A percentile compares a stretch with the other conserved stretches of the same genome.
Evolutionary conservation across 108 stramenopile species (phyloP).

Genomic region (Stephanodiscus triporus): DNA sequence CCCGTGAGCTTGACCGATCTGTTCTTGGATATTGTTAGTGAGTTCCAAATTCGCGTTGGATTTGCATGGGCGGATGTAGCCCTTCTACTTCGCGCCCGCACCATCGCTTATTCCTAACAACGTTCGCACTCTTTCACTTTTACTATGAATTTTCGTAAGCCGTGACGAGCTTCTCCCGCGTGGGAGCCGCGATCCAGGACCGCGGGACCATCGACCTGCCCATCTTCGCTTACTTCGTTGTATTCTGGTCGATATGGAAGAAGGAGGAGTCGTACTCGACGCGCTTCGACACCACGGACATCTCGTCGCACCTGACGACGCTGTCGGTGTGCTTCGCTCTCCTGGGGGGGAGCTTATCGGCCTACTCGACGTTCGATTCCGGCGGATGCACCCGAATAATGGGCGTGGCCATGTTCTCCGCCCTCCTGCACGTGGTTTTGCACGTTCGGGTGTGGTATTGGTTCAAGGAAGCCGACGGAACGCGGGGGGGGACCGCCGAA

Average conservation of each 20-base stretch:
- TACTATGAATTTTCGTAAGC: too few relatives aligned
- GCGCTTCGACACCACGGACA: constrained; percentile 81
- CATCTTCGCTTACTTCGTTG: constrained; percentile 74
- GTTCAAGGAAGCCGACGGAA: constrained; percentile 44
- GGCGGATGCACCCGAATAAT: constrained; percentile 72
- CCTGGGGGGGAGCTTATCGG: constrained; percentile 69
- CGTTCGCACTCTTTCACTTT: not conserved
- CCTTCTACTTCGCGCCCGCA: too few relatives aligned
- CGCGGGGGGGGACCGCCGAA: not conserved
- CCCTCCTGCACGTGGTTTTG: constrained; percentile 61
- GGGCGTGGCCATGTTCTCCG: constrained; percentile 71
- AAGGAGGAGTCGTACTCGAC: constrained; percentile 80
- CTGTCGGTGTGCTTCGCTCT: constrained; percentile 81
- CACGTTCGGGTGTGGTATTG: constrained; percentile 66
- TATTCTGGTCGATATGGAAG: constrained; percentile 84
- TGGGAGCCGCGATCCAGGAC: constrained; percentile 70
- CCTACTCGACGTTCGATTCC: constrained; percentile 56
- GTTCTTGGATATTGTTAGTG: constrained; percentile 74
- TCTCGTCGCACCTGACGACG: constrained; percentile 69
- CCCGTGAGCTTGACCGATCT: constrained; percentile 71
- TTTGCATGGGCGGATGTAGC: too few relatives aligned
- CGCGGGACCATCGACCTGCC: constrained; percentile 54
- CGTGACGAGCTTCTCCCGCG: constrained; percentile 81
- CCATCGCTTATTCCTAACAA: not conserved
- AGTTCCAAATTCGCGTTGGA: too few relatives aligned